Evolutionary conservation across 169 alveolate genomes (phyloP).

Genomic region (Cystoisospora suis): DNA sequence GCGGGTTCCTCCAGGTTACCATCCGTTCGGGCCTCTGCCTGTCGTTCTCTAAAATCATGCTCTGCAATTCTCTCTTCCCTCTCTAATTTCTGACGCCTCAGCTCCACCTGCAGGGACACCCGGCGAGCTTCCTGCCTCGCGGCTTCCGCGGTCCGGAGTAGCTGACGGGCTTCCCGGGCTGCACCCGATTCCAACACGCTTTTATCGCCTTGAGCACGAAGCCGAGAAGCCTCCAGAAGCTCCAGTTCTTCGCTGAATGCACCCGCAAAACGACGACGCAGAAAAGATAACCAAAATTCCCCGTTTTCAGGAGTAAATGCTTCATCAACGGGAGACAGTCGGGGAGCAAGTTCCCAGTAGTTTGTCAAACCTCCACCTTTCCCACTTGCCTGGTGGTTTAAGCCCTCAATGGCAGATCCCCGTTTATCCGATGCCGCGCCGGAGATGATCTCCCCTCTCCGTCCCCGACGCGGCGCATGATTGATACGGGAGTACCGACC

Average conservation of each 20-base stretch:
- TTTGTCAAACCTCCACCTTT: too few relatives aligned
- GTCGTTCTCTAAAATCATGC: neutral
- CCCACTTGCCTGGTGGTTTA: too few relatives aligned
- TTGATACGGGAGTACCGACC: neutral
- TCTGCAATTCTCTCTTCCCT: neutral
- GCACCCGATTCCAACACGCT: neutral
- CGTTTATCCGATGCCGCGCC: too few relatives aligned
- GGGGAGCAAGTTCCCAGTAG: neutral
- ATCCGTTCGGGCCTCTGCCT: too few relatives aligned
- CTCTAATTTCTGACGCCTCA: neutral
- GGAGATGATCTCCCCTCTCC: too few relatives aligned
- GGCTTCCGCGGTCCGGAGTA: neutral
- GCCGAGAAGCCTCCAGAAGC: neutral
- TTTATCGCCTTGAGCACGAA: neutral
- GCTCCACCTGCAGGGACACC: neutral
- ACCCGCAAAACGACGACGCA: neutral
- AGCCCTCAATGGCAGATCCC: too few relatives aligned
- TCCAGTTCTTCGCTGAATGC: slow-evolving; percentile 17
- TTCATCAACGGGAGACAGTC: neutral
- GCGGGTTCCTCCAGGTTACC: too few relatives aligned
- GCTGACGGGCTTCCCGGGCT: neutral
- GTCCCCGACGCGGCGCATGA: too few relatives aligned
- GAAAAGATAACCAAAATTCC: neutral
- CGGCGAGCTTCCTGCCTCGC: neutral
- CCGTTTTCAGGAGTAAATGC: neutral